These are phyloP conservation scores for Fagus crenata DNA, from an alignment of 306 rosid genomes.

Conservation along the genomic window DNA sequence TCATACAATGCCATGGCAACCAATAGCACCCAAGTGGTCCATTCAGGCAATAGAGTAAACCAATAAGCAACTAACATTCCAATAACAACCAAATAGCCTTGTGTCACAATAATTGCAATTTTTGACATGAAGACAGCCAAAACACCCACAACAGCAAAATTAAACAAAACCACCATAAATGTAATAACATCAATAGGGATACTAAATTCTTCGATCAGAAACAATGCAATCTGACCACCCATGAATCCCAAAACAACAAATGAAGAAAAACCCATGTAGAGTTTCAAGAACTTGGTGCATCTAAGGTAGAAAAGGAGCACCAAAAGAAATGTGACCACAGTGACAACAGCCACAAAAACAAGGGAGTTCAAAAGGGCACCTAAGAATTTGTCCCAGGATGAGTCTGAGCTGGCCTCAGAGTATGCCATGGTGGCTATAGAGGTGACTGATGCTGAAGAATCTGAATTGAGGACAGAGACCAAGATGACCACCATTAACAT, in stretches of 20 bases:
- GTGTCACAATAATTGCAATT: constrained; percentile 81
- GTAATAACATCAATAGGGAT: constrained; percentile 70
- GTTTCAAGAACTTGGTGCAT: constrained; percentile 68
- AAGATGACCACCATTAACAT: constrained; percentile 80
- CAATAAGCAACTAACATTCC: constrained; percentile 91
- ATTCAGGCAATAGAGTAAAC: constrained; percentile 93
- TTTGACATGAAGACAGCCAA: constrained; percentile 85
- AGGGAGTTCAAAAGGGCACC: constrained; percentile 86
- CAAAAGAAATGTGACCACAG: constrained; percentile 66
- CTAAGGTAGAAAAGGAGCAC: constrained; percentile 82
- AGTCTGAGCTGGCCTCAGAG: constrained; percentile 60
- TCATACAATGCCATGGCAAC: constrained; percentile 91
- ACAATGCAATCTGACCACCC: constrained; percentile 66
- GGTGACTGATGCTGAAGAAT: constrained; percentile 35
- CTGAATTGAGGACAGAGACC: constrained; percentile 58
- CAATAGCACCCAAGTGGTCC: constrained; percentile 93
- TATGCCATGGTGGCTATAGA: constrained; percentile 78
- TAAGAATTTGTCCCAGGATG: constrained; percentile 78
- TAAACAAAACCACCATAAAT: constrained; percentile 54
- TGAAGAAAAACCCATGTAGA: constrained; percentile 84
- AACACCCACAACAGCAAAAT: constrained; percentile 89
- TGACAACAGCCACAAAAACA: constrained; percentile 65
- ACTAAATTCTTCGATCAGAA: constrained; percentile 50
- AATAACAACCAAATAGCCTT: constrained; percentile 76
- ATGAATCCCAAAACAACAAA: constrained; percentile 70